Evolutionary conservation across 108 stramenopile species (phyloP).

Genomic region (Fragilariopsis cylindrus): DNA sequence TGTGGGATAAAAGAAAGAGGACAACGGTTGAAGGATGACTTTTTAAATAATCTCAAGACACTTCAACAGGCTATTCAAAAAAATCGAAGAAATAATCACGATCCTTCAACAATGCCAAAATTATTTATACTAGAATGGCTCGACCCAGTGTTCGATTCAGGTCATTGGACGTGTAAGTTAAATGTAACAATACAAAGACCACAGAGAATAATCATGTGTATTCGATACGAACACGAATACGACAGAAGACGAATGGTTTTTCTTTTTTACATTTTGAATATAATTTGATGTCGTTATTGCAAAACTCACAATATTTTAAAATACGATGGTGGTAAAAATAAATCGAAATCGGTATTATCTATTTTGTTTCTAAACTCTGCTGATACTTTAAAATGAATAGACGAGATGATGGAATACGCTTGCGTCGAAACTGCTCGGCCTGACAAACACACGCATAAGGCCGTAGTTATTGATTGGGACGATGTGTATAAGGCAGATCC

Average conservation of each 20-base stretch:
- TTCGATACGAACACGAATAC: no score
- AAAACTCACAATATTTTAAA: no score
- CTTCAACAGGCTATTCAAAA: conserved; percentile 24
- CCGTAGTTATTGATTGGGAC: conserved; percentile 56
- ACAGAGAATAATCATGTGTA: no score
- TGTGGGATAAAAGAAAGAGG: conserved; percentile 67
- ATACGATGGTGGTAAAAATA: no score
- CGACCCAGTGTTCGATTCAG: conserved; percentile 88
- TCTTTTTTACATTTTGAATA: no score
- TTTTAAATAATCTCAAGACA: conserved; percentile 35
- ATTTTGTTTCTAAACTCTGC: no score
- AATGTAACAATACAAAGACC: no score
- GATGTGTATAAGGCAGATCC: conserved; percentile 66
- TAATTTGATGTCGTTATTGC: no score
- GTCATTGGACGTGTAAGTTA: conserved; percentile 81
- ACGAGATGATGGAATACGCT: conserved; percentile 80
- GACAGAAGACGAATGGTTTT: no score
- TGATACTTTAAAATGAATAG: not conserved
- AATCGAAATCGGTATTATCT: no score
- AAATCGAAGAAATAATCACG: conserved; percentile 1
- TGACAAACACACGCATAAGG: conserved; percentile 40
- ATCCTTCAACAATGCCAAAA: conserved; percentile 24
- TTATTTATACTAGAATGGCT: conserved; percentile 91
- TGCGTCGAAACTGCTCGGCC: conserved; percentile 49
- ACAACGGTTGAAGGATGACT: conserved; percentile 31